These are phyloP conservation scores for Saxophila tyrrhenica DNA, from an alignment of 495 filamentous ascomycete genomes.

Conservation along the genomic window DNA sequence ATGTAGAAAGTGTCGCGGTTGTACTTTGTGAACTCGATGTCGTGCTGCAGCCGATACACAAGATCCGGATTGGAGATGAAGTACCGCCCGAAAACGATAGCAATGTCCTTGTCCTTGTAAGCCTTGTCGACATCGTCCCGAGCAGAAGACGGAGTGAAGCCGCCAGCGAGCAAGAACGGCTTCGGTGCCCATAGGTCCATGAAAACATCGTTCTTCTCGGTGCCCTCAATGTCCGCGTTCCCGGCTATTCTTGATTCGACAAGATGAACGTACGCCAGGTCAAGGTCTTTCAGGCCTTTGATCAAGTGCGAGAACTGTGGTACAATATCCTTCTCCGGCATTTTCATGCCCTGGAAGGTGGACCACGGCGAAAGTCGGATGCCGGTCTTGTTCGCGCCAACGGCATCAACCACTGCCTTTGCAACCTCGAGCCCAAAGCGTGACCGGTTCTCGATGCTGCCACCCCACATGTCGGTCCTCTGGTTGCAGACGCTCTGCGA, in stretches of 20 bases:
- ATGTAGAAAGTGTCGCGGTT: background rate
- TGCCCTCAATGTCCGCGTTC: constrained; percentile 32
- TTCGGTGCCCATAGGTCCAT: constrained; percentile 39
- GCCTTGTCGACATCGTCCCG: constrained; percentile 40
- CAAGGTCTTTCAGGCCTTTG: constrained; percentile 39
- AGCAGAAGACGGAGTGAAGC: constrained; percentile 40
- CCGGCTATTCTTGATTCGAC: constrained; percentile 44
- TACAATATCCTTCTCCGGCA: constrained; percentile 52
- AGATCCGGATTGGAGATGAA: constrained; percentile 67
- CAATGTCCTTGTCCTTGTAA: constrained; percentile 40
- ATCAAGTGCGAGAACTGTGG: constrained; percentile 53
- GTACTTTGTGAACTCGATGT: constrained; percentile 26
- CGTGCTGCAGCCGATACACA: constrained; percentile 47
- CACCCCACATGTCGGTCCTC: constrained; percentile 56
- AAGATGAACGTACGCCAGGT: constrained; percentile 56
- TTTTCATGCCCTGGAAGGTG: constrained; percentile 46
- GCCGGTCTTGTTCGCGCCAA: constrained; percentile 51
- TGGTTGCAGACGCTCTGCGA: constrained; percentile 49
- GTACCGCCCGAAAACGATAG: constrained; percentile 46
- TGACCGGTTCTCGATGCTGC: constrained; percentile 59
- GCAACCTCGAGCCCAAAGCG: constrained; percentile 55
- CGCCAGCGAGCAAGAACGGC: constrained; percentile 53
- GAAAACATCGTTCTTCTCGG: constrained; percentile 43
- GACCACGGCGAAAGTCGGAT: constrained; percentile 56
- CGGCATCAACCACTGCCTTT: constrained; percentile 48